Evolutionary conservation across 2,329 filamentous ascomycete genomes (phyloP), one percentile per base, ranked within the genome.

Genomic region (Aspergillus floridensis): DNA sequence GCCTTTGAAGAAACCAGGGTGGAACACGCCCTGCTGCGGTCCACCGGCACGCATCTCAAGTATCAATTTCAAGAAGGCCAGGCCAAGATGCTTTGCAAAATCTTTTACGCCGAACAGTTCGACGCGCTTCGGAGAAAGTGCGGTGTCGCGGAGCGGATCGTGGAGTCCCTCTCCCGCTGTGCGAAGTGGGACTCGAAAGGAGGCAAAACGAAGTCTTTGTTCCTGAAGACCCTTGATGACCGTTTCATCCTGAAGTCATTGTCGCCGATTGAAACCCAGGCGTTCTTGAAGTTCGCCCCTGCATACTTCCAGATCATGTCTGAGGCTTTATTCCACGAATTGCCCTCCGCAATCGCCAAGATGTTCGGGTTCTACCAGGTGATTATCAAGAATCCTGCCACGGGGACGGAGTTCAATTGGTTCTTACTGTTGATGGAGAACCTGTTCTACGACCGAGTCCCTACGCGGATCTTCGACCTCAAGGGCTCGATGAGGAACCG

Each of bases 341-440:
- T 99, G 2, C 95, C 95, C 0, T 96, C 92, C 1, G 95, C 96
- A 47, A 99, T 99, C 70, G 95, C 95, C 31, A 99, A 99, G 79
- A 99, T 99, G 95, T 86, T 99, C 56, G 95, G 95, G 0, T 96
- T 99, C 74, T 99, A 96, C 79, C 93, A 98, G 69, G 90, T 99
- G 52, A 90, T 93, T 65, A 96, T 99, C 78, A 97, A 96, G 79
- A 98, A 98, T 68, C 91, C 95, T 0, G 82, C 86, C 19, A 97
- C 93, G 0, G 93, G 92, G 53, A 90, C 90, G 0, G 95, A 99
- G 72, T 93, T 96, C 75, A 96, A 96, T 72, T 91, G 93, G 76
- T 96, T 96, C 75, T 83, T 99, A 56, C 81, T 99, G 4, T 84
- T 99, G 19, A 99, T 98, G 87, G 95, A 99, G 77, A 99, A 99